phyloP scores from a whole-genome alignment of 495 filamentous ascomycete species.

The Podospora pseudopauciseta region DNA sequence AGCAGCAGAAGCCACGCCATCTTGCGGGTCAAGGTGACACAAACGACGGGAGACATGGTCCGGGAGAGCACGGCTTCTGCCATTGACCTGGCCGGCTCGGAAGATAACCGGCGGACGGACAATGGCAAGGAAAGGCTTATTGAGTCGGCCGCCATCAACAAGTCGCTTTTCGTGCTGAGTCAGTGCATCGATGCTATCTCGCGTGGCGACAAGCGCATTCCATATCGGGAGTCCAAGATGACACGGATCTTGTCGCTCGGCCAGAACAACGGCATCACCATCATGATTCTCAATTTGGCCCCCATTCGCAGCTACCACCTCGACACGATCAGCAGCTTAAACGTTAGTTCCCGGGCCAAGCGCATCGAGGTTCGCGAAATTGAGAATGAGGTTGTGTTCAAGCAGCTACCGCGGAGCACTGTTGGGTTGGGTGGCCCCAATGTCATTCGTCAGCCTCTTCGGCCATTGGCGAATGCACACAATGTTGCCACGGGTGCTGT shows the following conservation, averaged over 20 bases:
- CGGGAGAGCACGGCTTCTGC: slow-evolving; percentile 81
- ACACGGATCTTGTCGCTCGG: slow-evolving; percentile 88
- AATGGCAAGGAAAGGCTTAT: slow-evolving; percentile 91
- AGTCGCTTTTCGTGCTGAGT: slow-evolving; percentile 88
- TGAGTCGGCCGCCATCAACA: slow-evolving; percentile 98
- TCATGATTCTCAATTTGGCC: slow-evolving; percentile 96
- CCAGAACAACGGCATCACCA: slow-evolving; percentile 90
- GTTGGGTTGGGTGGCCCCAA: slow-evolving; percentile 43
- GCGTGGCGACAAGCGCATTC: slow-evolving; percentile 67
- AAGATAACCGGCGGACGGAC: slow-evolving; percentile 91
- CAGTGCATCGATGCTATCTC: slow-evolving; percentile 95
- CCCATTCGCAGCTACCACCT: slow-evolving; percentile 83
- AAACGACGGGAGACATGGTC: slow-evolving; percentile 66
- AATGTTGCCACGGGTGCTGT: slow-evolving; percentile 49
- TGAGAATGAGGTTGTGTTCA: slow-evolving; percentile 87
- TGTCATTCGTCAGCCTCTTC: slow-evolving; percentile 68
- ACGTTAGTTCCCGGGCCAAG: slow-evolving; percentile 93
- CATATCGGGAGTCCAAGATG: slow-evolving; percentile 96
- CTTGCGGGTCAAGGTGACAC: slow-evolving; percentile 80
- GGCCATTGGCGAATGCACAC: slow-evolving; percentile 65
- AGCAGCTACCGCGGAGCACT: slow-evolving; percentile 58
- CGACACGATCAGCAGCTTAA: slow-evolving; percentile 89
- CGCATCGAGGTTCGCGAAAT: slow-evolving; percentile 94
- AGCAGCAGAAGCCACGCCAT: slow-evolving; percentile 93
- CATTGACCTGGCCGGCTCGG: slow-evolving; percentile 94